phyloP scores from a whole-genome alignment of 306 rosid genomes.

The Ormosia emarginata region DNA sequence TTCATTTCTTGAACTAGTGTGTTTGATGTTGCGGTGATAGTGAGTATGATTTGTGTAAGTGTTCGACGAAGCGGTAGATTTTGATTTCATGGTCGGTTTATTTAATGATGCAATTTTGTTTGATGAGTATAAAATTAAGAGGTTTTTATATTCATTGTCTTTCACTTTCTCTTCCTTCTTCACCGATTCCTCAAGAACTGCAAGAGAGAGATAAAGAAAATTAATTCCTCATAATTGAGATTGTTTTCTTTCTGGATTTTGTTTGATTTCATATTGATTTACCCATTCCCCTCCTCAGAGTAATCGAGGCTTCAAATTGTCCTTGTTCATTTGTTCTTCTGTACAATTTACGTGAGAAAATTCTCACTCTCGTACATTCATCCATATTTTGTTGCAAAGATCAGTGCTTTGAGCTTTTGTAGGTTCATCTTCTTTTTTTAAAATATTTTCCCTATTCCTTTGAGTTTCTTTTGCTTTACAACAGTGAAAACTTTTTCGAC shows the following conservation, averaged over 20 bases:
- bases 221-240: conserved; percentile 26
- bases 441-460: no score
- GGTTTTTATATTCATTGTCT: no score
- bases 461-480: not conserved
- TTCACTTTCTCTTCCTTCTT: conserved; percentile 12
- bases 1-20: no score
- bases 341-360: not conserved
- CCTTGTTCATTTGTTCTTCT: not conserved
- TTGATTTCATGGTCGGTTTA: no score
- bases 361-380: not conserved
- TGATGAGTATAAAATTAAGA: no score
- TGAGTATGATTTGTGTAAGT: no score
- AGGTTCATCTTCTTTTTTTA: not conserved
- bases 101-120: no score
- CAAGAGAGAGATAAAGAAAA: not conserved
- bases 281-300: not conserved
- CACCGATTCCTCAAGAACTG: conserved; percentile 46
- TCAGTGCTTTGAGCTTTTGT: conserved; percentile 33
- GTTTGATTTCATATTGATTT: conserved; percentile 36
- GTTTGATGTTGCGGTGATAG: no score
- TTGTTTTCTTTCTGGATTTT: conserved; percentile 28
- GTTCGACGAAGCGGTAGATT: no score
- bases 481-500: not conserved
- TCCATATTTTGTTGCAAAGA: conserved; percentile 30
- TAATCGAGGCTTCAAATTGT: conserved; percentile 7